A percentile compares a stretch with the other conserved stretches of the same genome.
Evolutionary conservation across 2,329 filamentous ascomycete species (phyloP).

Genomic region (Rugonectria rugulosa): DNA sequence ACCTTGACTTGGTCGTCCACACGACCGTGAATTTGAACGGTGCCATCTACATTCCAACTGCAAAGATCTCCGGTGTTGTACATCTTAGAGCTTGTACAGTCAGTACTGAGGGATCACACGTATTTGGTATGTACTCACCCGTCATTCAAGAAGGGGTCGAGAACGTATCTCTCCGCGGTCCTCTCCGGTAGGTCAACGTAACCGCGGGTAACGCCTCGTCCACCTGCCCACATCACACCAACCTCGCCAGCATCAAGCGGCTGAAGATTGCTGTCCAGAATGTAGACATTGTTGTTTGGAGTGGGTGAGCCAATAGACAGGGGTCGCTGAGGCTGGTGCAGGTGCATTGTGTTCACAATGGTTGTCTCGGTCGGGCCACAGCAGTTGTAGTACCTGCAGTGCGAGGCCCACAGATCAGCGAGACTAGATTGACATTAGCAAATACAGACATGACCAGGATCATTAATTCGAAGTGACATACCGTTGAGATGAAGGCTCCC

Average conservation of each 20-base stretch:
- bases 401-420: constrained; percentile 61
- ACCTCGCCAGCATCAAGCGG: constrained; percentile 56
- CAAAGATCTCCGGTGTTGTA: constrained; percentile 68
- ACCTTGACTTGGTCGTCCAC: constrained; percentile 69
- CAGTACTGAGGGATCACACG: not conserved
- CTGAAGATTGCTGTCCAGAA: constrained; percentile 55
- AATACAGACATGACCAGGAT: rapidly evolving
- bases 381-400: constrained; percentile 60
- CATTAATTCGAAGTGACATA: constrained; percentile 34
- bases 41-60: constrained; percentile 59
- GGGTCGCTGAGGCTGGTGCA: constrained; percentile 48
- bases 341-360: constrained; percentile 62
- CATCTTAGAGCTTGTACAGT: constrained; percentile 49
- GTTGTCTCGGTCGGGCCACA: constrained; percentile 68
- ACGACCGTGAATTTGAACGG: constrained; percentile 62
- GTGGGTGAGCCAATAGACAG: constrained; percentile 63
- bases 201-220: constrained; percentile 58
- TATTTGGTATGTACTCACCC: constrained; percentile 47
- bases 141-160: constrained; percentile 58
- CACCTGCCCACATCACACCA: constrained; percentile 66
- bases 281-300: constrained; percentile 64
- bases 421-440: constrained; percentile 39
- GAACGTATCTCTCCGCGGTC: constrained; percentile 57
- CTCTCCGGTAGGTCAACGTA: constrained; percentile 62
- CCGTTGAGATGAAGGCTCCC: constrained; percentile 58